These are phyloP conservation scores for Microcos paniculata DNA, from an alignment of 345 rosid species.

Conservation along the genomic window DNA sequence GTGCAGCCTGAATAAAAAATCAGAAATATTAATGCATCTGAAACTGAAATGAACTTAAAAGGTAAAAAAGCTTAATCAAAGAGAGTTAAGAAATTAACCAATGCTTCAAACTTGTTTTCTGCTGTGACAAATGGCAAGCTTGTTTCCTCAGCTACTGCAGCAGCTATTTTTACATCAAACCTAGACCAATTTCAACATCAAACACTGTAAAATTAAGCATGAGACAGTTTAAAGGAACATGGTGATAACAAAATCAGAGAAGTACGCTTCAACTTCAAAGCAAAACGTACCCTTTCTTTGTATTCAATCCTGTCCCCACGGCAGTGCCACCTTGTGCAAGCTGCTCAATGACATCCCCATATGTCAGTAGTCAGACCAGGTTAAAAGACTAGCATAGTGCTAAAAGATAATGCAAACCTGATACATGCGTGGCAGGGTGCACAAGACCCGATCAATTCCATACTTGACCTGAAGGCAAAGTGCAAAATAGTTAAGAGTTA, in stretches of 20 bases:
- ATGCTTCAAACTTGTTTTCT: constrained; percentile 96
- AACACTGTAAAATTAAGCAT: not conserved
- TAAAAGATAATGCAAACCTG: constrained; percentile 53
- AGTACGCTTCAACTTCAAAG: constrained; percentile 2
- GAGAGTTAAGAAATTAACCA: constrained; percentile 53
- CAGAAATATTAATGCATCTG: constrained; percentile 19
- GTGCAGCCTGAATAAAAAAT: constrained; percentile 71
- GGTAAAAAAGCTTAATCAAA: not conserved
- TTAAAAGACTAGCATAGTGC: constrained; percentile 7
- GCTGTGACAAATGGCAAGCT: constrained; percentile 86
- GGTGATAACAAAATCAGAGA: constrained; percentile 10
- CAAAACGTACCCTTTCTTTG: constrained; percentile 81
- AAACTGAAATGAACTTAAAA: too few species aligned
- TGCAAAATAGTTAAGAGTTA: not conserved
- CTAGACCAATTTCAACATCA: constrained; percentile 34
- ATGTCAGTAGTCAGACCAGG: constrained; percentile 34
- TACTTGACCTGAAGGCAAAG: constrained; percentile 64
- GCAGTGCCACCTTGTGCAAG: constrained; percentile 99
- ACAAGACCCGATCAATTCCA: constrained; percentile 71
- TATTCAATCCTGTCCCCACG: constrained; percentile 96
- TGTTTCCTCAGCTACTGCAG: constrained; percentile 93
- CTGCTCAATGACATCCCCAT: constrained; percentile 44
- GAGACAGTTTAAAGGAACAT: constrained; percentile 1
- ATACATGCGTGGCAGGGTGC: constrained; percentile 82
- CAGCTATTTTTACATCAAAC: constrained; percentile 91